Percentiles rank a stretch among this genome's conserved stretches.
These are phyloP conservation scores for Melaleuca quinquenervia DNA, from an alignment of 345 rosid genomes.

Conservation along the genomic window DNA sequence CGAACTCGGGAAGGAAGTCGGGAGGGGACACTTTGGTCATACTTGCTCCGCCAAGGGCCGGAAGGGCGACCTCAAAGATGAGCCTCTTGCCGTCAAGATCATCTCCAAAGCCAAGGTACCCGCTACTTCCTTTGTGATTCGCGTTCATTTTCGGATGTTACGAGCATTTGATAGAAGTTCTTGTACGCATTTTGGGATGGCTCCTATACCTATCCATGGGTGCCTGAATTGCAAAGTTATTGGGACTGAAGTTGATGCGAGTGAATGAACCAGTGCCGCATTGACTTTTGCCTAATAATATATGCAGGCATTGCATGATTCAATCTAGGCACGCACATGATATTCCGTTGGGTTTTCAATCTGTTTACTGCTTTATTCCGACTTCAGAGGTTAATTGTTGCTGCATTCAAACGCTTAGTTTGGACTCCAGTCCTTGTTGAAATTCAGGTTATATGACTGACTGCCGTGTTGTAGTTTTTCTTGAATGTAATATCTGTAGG, in stretches of 20 bases:
- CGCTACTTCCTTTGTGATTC: not conserved
- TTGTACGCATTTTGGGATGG: not conserved
- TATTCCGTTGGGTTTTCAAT: not conserved
- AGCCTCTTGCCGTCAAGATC: conserved; percentile 76
- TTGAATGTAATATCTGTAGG: not conserved
- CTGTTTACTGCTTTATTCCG: not conserved
- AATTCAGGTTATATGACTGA: not conserved
- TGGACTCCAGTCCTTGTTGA: not conserved
- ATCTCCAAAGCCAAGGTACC: conserved; percentile 79
- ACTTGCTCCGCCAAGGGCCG: conserved; percentile 81
- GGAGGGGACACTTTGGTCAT: conserved; percentile 97
- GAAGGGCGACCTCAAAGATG: conserved; percentile 73
- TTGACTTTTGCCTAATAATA: not conserved
- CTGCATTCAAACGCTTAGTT: not conserved
- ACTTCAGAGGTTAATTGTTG: not conserved
- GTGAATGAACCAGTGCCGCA: not conserved
- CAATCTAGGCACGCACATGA: not conserved
- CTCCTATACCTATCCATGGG: not conserved
- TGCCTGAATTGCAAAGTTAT: not conserved
- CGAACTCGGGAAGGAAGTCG: conserved; percentile 80
- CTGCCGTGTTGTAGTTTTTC: not conserved
- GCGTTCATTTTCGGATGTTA: not conserved
- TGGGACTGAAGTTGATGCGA: not conserved
- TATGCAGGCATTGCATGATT: not conserved
- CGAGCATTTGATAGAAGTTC: not conserved